Base-by-base conservation (phyloP, 768 basidiomycete species). In the Tylopilus vinaceipallidus region DNA sequence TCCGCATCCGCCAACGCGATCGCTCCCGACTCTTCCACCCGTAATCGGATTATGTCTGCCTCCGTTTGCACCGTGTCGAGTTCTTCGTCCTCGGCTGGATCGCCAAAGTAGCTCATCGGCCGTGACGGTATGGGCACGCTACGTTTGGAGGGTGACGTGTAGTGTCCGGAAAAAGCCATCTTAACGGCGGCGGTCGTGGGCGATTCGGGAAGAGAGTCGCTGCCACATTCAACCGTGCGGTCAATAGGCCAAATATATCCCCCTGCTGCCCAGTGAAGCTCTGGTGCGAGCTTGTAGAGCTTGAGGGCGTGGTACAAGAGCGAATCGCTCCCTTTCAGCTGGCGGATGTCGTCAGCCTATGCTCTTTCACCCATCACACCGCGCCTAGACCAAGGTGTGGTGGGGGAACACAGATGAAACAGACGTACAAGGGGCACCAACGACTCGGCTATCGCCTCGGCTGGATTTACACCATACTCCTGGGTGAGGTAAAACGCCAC, bases 211-310 rank as follows among this genome's bases (percentile, higher is more conserved):
- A 56, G 53, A 48, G 73, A 67, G 33, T 83, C 80, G 44, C 71
- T 72, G 33, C 74, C 74, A 47, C 79, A 76, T 59, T 90, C 86
- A 17, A 90, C 83, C 0, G 79, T 77, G 43, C 80, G 79, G 58
- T 87, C 84, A 22, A 80, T 73, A 0, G 88, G 82, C 89, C 90
- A 91, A 53, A 91, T 75, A 64, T 86, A 90, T 17, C 88, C 88
- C 2, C 88, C 88, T 27, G 90, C 89, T 16, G 83, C 81, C 84
- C 87, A 91, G 51, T 86, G 86, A 2, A 91, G 75, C 52, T 86
- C 86, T 0, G 87, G 86, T 1, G 71, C 66, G 39, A 91, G 80
- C 52, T 89, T 89, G 73, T 83, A 88, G 33, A 84, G 66, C 65
- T 86, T 88, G 63, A 91, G 69, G 3, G 88, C 84, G 44, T 88